Percentiles rank a stretch among this genome's conserved stretches.
These are phyloP conservation scores for Oemleria cerasiformis DNA, from an alignment of 306 rosid species.

Conservation along the genomic window DNA sequence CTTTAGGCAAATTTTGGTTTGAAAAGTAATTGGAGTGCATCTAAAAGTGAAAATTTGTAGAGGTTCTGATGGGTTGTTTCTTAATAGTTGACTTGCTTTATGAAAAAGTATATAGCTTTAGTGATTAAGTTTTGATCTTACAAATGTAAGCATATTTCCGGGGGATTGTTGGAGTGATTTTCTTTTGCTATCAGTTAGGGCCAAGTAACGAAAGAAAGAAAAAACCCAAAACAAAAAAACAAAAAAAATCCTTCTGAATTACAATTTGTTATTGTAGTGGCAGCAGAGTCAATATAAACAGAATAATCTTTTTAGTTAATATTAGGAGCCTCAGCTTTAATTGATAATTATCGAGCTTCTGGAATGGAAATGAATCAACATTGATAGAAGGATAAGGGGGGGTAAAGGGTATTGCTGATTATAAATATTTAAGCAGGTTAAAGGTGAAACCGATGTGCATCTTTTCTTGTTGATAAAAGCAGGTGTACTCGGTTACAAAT, in stretches of 20 bases:
- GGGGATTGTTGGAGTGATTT: neutral
- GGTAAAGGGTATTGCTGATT: neutral
- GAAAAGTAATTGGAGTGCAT: neutral
- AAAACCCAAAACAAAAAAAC: neutral
- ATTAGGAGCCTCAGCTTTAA: neutral
- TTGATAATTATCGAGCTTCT: neutral
- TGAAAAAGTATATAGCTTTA: neutral
- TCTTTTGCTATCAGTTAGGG: neutral
- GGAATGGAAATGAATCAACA: neutral
- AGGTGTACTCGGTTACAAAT: neutral
- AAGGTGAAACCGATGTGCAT: neutral
- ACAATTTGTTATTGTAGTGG: conserved; percentile 2
- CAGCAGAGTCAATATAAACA: neutral
- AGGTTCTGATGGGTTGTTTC: neutral
- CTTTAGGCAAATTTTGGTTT: neutral
- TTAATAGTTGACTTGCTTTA: conserved; percentile 7
- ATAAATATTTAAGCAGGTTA: neutral
- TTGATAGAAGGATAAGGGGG: neutral
- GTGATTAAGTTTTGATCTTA: neutral
- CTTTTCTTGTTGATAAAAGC: conserved; percentile 1
- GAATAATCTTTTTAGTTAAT: neutral
- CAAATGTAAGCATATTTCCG: neutral
- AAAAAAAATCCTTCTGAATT: neutral
- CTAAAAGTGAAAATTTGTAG: neutral
- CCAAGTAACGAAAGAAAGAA: neutral